Conservation (phyloP, 345 rosid genomes). For the Noccaea caerulescens region DNA sequence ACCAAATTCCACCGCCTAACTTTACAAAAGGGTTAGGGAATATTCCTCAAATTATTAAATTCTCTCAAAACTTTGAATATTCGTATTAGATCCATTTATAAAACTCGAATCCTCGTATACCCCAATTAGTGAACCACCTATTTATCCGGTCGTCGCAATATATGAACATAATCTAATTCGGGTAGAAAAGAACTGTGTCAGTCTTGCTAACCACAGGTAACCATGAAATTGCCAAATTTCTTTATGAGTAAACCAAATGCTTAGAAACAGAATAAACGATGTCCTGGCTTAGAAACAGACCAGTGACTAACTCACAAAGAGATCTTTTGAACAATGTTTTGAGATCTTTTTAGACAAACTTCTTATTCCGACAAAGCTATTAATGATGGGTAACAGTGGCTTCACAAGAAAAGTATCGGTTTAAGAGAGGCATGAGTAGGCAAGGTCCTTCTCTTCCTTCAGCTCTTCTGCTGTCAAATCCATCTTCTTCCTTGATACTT, state of each 20-base stretch:
- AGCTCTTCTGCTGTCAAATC: conserved; percentile 88
- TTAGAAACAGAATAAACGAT: background rate
- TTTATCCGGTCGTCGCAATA: background rate
- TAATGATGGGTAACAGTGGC: background rate
- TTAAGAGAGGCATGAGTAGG: conserved; percentile 92
- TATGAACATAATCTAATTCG: background rate
- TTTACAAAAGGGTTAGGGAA: conserved; percentile 26
- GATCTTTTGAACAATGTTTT: conserved; percentile 17
- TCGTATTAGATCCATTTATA: background rate
- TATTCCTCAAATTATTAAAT: background rate
- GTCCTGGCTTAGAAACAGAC: conserved; percentile 32
- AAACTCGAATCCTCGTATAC: conserved; percentile 11
- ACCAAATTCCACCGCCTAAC: conserved; percentile 14
- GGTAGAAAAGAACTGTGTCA: background rate
- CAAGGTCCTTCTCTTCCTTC: conserved; percentile 89
- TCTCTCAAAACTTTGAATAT: conserved; percentile 22
- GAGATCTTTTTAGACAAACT: conserved; percentile 18
- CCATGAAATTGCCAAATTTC: background rate
- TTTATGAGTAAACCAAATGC: conserved; percentile 7
- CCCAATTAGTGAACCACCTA: conserved; percentile 2
- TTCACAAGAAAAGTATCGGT: background rate
- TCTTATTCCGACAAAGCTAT: conserved; percentile 41
- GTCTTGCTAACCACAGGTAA: background rate
- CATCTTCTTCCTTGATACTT: conserved; percentile 93
- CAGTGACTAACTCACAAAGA: conserved; percentile 23